Base-by-base conservation (phyloP, 164 flowering plant genomes). In the Nymphaea colorata region DNA sequence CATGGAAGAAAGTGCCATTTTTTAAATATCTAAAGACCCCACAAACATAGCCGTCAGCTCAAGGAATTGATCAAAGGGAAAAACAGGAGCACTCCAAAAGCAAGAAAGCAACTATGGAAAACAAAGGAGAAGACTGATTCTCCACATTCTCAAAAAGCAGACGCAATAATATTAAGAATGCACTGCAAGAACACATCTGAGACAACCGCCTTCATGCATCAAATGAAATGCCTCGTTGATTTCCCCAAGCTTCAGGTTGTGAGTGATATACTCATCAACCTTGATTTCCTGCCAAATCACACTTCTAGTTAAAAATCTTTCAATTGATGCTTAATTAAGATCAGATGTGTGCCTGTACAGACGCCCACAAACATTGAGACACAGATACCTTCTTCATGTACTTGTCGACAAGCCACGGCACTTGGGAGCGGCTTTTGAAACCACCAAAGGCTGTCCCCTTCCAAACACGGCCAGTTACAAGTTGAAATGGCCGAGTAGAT, bases 391-490 rank as follows among this genome's bases (percentile, higher is more conserved):
- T 95, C 78, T 92, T 95, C 92, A 92, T 75, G 82, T 95, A 95
- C 83, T 95, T 91, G 7, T 95, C 99, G 2, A 95, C 99, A 17
- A 95, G 98, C 96, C 92, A 88, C 68, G 99, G 99, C 44, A 95
- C 99, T 74, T 92, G 98, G 45, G 98, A 84, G 45, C 99, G 97
- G 80, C 98, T 95, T 86, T 95, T 92, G 78, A 95, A 95, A 60
- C 98, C 99, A 69, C 98, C 99, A 74, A 92, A 95, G 64, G 98
- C 98, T 43, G 99, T 95, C 79, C 98, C 98, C 75, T 95, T 95
- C 99, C 99, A 95, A 44, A 87, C 97, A 76, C 96, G 97, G 18
- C 99, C 99, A 44, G 99, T 95, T 69, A 95, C 99, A 78, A 95
- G 77, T 76, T 91, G 98, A 72, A 95, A 95, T n/a, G 98, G 99